Conservation (phyloP, 192 early-diverging fungal species). For the Rhizophagus sp. region DNA sequence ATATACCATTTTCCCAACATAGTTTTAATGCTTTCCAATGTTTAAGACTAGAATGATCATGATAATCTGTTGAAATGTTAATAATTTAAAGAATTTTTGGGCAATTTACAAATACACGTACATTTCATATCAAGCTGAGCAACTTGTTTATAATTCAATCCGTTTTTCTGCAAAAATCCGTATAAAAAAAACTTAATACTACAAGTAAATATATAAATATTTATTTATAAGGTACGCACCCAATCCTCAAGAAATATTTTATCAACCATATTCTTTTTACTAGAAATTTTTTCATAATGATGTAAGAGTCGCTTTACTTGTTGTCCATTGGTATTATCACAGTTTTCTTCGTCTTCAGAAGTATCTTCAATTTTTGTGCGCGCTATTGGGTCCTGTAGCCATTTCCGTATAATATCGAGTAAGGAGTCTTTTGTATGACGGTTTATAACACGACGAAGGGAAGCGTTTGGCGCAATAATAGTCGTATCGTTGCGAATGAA, state of each 20-base stretch:
- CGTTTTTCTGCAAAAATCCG: slow-evolving; percentile 25
- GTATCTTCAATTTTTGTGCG: slow-evolving; percentile 17
- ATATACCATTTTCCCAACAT: slow-evolving; percentile 23
- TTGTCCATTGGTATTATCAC: neutral
- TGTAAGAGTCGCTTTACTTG: slow-evolving; percentile 14
- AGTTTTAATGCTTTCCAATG: slow-evolving; percentile 41
- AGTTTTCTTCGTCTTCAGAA: slow-evolving; percentile 12
- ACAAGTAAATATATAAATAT: slow-evolving; percentile 12
- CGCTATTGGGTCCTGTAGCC: slow-evolving; percentile 35
- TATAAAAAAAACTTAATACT: neutral
- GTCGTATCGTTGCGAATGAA: neutral
- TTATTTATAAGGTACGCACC: neutral
- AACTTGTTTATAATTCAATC: slow-evolving; percentile 37
- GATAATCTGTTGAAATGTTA: slow-evolving; percentile 26
- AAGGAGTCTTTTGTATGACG: slow-evolving; percentile 43
- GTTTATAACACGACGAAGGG: slow-evolving; percentile 40
- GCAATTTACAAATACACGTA: neutral
- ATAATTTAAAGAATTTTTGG: neutral
- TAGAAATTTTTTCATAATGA: slow-evolving; percentile 6
- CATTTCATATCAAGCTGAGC: slow-evolving; percentile 43
- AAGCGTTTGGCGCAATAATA: neutral
- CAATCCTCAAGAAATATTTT: slow-evolving; percentile 25
- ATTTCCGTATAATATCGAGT: slow-evolving; percentile 34
- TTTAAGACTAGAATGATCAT: slow-evolving; percentile 36
- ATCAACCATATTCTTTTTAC: slow-evolving; percentile 27